Evolutionary conservation across 257 asterid genomes (phyloP).

Genomic region (Orobanche coerulescens): DNA sequence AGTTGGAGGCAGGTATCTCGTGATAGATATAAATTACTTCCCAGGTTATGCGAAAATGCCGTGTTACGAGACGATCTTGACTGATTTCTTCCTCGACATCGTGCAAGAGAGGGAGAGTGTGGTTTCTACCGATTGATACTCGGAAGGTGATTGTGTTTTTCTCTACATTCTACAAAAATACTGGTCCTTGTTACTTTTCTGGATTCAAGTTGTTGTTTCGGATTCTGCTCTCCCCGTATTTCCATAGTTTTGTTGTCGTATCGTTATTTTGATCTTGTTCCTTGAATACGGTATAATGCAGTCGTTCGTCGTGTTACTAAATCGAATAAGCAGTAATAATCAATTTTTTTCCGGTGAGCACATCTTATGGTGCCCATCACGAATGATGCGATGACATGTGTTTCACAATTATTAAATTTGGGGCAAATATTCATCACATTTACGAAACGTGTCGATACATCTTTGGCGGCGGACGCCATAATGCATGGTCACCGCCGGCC

Average conservation of each 20-base stretch:
- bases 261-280: not conserved
- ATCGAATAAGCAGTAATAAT: no score
- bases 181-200: slow-evolving; percentile 17
- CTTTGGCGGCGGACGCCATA: no score
- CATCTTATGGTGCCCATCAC: no score
- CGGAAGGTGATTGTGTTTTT: not conserved
- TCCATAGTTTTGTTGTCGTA: no score
- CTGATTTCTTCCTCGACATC: slow-evolving; percentile 62
- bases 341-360: no score
- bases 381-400: no score
- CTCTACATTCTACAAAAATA: slow-evolving; percentile 12
- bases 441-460: no score
- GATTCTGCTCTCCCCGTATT: not conserved
- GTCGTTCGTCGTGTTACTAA: no score
- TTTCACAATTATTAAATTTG: no score
- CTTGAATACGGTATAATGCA: no score
- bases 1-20: slow-evolving; percentile 44
- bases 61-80: slow-evolving; percentile 45
- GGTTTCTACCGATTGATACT: slow-evolving; percentile 10
- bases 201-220: slow-evolving; percentile 9
- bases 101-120: slow-evolving; percentile 27
- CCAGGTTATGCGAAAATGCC: slow-evolving; percentile 88
- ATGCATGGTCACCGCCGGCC: no score
- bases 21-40: slow-evolving; percentile 78
- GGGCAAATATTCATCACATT: no score